Evolutionary conservation across 345 rosid species (phyloP).

Genomic region (Carallia brachiata): DNA sequence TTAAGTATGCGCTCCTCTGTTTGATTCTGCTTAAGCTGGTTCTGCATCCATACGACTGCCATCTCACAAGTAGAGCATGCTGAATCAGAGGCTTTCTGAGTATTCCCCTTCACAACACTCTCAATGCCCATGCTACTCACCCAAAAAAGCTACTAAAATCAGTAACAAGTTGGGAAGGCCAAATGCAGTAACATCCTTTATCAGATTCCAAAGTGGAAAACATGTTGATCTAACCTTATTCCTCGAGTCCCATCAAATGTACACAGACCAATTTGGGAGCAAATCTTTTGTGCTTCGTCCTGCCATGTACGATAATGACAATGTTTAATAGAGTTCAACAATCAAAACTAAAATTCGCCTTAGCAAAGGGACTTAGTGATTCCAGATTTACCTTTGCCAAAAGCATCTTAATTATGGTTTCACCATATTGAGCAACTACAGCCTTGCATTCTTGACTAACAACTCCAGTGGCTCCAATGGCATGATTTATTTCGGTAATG

Average conservation of each 20-base stretch:
- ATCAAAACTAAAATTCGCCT: not conserved
- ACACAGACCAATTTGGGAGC: conserved; percentile 77
- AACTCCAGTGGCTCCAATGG: conserved; percentile 79
- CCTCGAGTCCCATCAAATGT: conserved; percentile 65
- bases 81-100: conserved; percentile 45
- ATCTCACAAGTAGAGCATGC: conserved; percentile 80
- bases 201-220: not conserved
- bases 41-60: conserved; percentile 94
- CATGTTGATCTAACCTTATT: conserved; percentile 50
- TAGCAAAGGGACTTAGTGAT: not conserved
- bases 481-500: conserved; percentile 78
- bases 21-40: conserved; percentile 56
- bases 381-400: conserved; percentile 44
- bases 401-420: conserved; percentile 67
- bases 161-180: not conserved
- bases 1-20: conserved; percentile 69
- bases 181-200: not conserved
- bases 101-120: conserved; percentile 55
- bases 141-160: not conserved
- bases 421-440: conserved; percentile 66
- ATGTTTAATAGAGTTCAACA: conserved; percentile 3
- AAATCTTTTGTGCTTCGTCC: conserved; percentile 69
- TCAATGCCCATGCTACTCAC: conserved; percentile 58
- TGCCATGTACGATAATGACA: conserved; percentile 19
- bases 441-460: conserved; percentile 77